phyloP scores from a whole-genome alignment of 208 protist genomes.

The Sergeia podlipaevii region DNA sequence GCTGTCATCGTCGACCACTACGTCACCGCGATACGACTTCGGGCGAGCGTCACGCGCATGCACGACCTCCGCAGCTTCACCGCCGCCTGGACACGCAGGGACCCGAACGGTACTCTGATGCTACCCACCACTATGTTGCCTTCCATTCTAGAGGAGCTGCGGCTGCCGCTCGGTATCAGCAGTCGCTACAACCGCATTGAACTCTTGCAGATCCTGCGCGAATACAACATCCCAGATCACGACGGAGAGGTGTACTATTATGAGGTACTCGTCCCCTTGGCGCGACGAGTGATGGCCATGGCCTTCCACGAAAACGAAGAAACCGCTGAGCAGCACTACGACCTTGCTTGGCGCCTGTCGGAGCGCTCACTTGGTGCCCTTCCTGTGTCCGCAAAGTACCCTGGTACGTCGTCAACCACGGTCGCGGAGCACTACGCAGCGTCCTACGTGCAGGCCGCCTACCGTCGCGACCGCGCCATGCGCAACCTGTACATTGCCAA shows the following conservation, averaged over 20 bases:
- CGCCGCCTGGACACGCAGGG: constrained; percentile 58
- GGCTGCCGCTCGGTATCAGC: constrained; percentile 76
- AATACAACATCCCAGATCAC: constrained; percentile 88
- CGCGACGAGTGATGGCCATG: constrained; percentile 79
- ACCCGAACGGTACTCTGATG: constrained; percentile 75
- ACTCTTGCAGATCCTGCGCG: constrained; percentile 70
- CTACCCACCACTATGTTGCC: constrained; percentile 57
- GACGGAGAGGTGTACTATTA: constrained; percentile 81
- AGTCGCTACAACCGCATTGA: constrained; percentile 68
- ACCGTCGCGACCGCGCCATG: constrained; percentile 66
- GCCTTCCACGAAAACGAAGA: constrained; percentile 58
- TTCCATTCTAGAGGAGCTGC: constrained; percentile 72
- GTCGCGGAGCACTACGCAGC: constrained; percentile 80
- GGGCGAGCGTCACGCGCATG: constrained; percentile 57
- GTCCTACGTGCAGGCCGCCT: constrained; percentile 79
- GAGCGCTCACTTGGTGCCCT: constrained; percentile 52
- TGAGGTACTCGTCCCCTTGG: constrained; percentile 81
- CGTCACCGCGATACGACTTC: constrained; percentile 69
- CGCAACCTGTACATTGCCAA: constrained; percentile 42
- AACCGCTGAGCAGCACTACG: constrained; percentile 37
- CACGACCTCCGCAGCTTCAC: constrained; percentile 76
- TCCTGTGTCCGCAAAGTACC: constrained; percentile 12
- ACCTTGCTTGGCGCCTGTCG: constrained; percentile 66
- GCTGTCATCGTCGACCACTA: constrained; percentile 84
- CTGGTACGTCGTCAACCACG: constrained; percentile 20